A percentile compares a stretch with the other conserved stretches of the same genome.
phyloP scores from a whole-genome alignment of 768 basidiomycete genomes.

The Lentinula guzmanii region DNA sequence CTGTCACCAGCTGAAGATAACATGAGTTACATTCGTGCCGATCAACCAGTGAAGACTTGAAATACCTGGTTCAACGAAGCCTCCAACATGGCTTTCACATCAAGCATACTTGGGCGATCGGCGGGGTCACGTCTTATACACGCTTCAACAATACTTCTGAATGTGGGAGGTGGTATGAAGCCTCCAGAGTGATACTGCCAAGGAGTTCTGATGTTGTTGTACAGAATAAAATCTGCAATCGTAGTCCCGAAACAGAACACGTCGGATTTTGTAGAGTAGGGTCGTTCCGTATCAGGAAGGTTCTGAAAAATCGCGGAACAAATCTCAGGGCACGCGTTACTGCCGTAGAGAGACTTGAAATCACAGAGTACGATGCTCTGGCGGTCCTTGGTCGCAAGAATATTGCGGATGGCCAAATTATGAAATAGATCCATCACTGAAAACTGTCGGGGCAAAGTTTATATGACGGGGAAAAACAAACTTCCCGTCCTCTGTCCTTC shows the following conservation, averaged over 20 bases:
- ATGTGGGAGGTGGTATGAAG: slow-evolving; percentile 10
- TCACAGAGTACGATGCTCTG: slow-evolving; percentile 7
- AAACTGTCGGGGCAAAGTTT: too few relatives aligned
- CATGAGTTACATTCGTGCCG: too few relatives aligned
- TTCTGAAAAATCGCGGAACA: neutral
- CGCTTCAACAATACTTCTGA: slow-evolving; percentile 4
- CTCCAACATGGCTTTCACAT: slow-evolving; percentile 9
- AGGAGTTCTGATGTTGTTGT: neutral
- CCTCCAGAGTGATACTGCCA: slow-evolving; percentile 6
- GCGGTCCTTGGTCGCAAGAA: neutral
- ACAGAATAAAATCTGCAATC: slow-evolving; percentile 9
- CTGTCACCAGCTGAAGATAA: too few relatives aligned
- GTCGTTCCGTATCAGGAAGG: neutral
- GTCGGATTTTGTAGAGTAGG: slow-evolving; percentile 11
- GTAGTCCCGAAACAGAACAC: slow-evolving; percentile 9
- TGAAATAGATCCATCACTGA: neutral
- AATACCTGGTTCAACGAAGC: neutral
- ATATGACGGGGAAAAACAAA: slow-evolving; percentile 6
- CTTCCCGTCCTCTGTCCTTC: slow-evolving; percentile 7
- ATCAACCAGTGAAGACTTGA: too few relatives aligned
- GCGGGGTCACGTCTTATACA: slow-evolving; percentile 1
- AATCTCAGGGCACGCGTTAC: slow-evolving; percentile 7
- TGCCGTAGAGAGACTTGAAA: slow-evolving; percentile 8
- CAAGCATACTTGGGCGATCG: slow-evolving; percentile 6
- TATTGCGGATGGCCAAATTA: neutral